These are phyloP conservation scores for Phytophthora uliginosa DNA, from an alignment of 352 stramenopile genomes.

Conservation along the genomic window DNA sequence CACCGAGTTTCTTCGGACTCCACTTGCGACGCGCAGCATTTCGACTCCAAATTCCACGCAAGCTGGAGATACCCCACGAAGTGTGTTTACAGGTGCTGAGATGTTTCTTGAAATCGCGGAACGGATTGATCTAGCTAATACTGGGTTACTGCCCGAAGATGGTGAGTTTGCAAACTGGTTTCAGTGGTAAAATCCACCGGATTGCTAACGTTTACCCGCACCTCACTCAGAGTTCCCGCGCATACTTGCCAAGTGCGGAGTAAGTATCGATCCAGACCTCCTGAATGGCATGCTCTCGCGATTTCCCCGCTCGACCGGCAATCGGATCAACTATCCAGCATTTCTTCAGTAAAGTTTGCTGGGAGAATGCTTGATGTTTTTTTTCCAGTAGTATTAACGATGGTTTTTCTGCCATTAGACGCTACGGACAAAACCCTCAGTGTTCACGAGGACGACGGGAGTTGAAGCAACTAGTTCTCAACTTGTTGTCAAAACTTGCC, in stretches of 20 bases:
- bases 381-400: neutral
- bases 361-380: too few species aligned
- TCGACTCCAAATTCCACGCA: neutral
- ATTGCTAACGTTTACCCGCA: neutral
- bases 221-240: conserved; percentile 45
- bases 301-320: conserved; percentile 47
- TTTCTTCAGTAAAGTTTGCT: conserved; percentile 60
- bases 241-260: conserved; percentile 42
- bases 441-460: conserved; percentile 47
- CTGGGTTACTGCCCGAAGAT: conserved; percentile 49
- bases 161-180: conserved; percentile 29
- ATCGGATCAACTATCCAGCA: conserved; percentile 47
- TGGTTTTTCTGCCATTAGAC: conserved; percentile 29
- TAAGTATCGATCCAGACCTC: conserved; percentile 38
- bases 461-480: conserved; percentile 47
- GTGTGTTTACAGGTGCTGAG: conserved; percentile 60
- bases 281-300: conserved; percentile 59
- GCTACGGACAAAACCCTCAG: conserved; percentile 59
- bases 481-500: conserved; percentile 23
- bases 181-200: neutral
- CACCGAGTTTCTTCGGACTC: conserved; percentile 46
- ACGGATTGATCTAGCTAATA: conserved; percentile 40
- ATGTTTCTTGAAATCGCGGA: conserved; percentile 63
- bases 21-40: neutral
- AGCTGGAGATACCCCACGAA: conserved; percentile 45